Percentiles rank a stretch among this genome's conserved stretches.
These are phyloP conservation scores for Otatea glauca DNA, from an alignment of 176 grass and related monocot species.

Conservation along the genomic window DNA sequence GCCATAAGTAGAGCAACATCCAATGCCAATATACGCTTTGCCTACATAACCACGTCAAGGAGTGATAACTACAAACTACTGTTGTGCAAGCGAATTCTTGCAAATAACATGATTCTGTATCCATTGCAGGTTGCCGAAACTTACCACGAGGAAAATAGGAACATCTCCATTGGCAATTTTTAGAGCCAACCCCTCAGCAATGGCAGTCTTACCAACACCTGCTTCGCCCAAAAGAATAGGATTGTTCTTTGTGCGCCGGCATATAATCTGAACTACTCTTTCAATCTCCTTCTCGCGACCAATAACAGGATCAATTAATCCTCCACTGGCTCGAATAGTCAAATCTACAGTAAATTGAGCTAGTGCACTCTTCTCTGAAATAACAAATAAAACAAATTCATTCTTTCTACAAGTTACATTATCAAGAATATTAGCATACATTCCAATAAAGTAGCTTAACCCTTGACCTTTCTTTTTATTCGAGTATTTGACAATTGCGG, in stretches of 20 bases:
- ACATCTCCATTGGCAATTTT: slow-evolving; percentile 73
- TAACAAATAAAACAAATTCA: slow-evolving; percentile 16
- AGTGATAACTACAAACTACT: slow-evolving; percentile 6
- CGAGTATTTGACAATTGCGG: slow-evolving; percentile 68
- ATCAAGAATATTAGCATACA: slow-evolving; percentile 39
- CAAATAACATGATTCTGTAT: background rate
- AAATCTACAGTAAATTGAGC: slow-evolving; percentile 96
- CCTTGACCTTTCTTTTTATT: slow-evolving; percentile 81
- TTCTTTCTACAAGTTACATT: background rate
- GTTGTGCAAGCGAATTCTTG: slow-evolving; percentile 8
- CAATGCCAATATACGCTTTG: slow-evolving; percentile 84
- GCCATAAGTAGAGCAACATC: slow-evolving; percentile 97
- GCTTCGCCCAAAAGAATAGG: slow-evolving; percentile 98
- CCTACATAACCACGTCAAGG: slow-evolving; percentile 49
- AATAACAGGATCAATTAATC: slow-evolving; percentile 96
- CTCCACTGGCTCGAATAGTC: slow-evolving; percentile 74
- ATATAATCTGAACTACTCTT: slow-evolving; percentile 97
- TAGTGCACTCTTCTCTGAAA: slow-evolving; percentile 80
- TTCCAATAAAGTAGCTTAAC: background rate
- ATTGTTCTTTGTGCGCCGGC: slow-evolving; percentile 95
- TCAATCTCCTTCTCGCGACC: slow-evolving; percentile 75
- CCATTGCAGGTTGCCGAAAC: background rate
- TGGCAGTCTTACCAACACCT: slow-evolving; percentile 96
- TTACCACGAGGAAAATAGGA: slow-evolving; percentile 79
- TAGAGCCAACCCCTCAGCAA: slow-evolving; percentile 92